phyloP scores from a whole-genome alignment of 1,139 yeast species.

The Lodderomyces metapsilosis region DNA sequence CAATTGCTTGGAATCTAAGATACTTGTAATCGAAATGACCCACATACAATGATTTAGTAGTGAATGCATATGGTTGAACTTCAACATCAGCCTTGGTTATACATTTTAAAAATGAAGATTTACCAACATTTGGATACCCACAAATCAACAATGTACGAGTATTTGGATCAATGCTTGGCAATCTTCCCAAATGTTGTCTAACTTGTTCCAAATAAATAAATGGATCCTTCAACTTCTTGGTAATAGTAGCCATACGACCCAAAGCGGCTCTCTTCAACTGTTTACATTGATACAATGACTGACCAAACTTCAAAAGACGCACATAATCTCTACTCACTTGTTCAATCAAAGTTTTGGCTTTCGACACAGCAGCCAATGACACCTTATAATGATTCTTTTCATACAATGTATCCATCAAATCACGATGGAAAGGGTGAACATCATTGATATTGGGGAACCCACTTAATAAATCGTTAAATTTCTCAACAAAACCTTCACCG shows the following conservation, averaged over 20 bases:
- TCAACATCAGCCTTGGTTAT: slow-evolving; percentile 98
- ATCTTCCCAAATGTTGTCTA: slow-evolving; percentile 97
- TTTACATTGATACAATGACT: slow-evolving; percentile 95
- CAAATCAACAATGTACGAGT: slow-evolving; percentile 96
- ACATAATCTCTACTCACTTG: slow-evolving; percentile 95
- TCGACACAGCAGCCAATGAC: slow-evolving; percentile 91
- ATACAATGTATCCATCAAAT: slow-evolving; percentile 93
- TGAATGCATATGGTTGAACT: slow-evolving; percentile 98
- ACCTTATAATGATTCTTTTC: slow-evolving; percentile 98
- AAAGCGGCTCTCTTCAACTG: slow-evolving; percentile 97
- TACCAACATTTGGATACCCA: slow-evolving; percentile 99
- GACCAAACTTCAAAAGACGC: slow-evolving; percentile 92
- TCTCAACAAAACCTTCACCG: slow-evolving; percentile 92
- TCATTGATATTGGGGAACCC: slow-evolving; percentile 97
- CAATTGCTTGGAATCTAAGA: slow-evolving; percentile 96
- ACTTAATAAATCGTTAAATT: slow-evolving; percentile 76
- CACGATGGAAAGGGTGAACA: slow-evolving; percentile 97
- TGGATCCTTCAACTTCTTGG: slow-evolving; percentile 93
- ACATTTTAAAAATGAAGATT: slow-evolving; percentile 88
- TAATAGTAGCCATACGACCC: slow-evolving; percentile 99
- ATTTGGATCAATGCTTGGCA: slow-evolving; percentile 97
- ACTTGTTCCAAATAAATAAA: slow-evolving; percentile 93
- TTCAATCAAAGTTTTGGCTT: slow-evolving; percentile 91
- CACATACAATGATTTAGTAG: slow-evolving; percentile 91
- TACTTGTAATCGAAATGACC: slow-evolving; percentile 98